Conservation (phyloP, 2,329 filamentous ascomycete genomes). For the Verticillium zaregamsianum region DNA sequence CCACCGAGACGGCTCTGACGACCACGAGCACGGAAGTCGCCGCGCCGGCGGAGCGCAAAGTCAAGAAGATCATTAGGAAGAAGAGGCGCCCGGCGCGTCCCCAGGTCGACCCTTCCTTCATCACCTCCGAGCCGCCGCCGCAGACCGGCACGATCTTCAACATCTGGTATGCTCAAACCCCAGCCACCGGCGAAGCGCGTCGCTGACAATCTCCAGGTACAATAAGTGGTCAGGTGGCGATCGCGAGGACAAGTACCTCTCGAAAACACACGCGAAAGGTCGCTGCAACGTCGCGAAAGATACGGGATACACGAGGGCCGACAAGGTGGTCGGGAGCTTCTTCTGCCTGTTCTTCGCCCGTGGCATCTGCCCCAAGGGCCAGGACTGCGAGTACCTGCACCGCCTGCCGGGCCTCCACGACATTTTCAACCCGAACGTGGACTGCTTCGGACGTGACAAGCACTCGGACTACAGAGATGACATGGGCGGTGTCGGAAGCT, state of each 20-base stretch:
- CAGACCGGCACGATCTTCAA: conserved; percentile 97
- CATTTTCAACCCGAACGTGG: conserved; percentile 87
- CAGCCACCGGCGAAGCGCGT: conserved; percentile 72
- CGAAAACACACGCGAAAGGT: conserved; percentile 74
- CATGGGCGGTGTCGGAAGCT: conserved; percentile 95
- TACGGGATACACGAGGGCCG: conserved; percentile 73
- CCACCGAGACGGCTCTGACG: conserved; percentile 26
- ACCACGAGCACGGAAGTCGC: conserved; percentile 40
- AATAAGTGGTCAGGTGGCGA: conserved; percentile 98
- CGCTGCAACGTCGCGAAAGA: conserved; percentile 83
- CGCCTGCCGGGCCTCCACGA: conserved; percentile 82
- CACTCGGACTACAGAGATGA: conserved; percentile 91
- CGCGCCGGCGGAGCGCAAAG: conserved; percentile 53
- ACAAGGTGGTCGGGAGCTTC: conserved; percentile 73
- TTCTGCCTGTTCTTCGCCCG: conserved; percentile 85
- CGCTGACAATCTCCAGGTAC: conserved; percentile 40
- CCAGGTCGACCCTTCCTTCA: conserved; percentile 80
- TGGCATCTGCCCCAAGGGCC: conserved; percentile 69
- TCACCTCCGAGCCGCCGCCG: conserved; percentile 80
- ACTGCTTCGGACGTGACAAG: conserved; percentile 94
- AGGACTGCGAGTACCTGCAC: conserved; percentile 93
- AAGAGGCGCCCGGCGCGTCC: conserved; percentile 86
- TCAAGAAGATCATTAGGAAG: conserved; percentile 88
- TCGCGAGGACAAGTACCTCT: conserved; percentile 84
- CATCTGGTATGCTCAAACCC: conserved; percentile 70